phyloP scores from a whole-genome alignment of 371 early-diverging fungal species.

The Apophysomyces sp. region DNA sequence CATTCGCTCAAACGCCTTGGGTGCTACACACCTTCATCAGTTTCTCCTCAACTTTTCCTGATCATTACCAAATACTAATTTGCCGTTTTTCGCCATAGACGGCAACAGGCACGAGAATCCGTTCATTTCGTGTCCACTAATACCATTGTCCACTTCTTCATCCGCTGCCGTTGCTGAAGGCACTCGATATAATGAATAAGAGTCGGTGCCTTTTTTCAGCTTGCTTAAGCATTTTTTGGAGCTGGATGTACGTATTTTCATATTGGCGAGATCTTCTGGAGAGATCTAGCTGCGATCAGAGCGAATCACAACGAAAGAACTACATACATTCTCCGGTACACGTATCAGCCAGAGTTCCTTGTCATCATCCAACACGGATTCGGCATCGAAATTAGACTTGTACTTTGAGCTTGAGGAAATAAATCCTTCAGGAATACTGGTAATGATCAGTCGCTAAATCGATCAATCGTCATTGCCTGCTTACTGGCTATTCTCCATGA shows the following conservation, averaged over 20 bases:
- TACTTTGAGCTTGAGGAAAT: background rate
- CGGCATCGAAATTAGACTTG: background rate
- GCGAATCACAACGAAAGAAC: background rate
- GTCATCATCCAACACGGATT: constrained; percentile 26
- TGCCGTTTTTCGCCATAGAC: constrained; percentile 28
- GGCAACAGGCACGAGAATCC: constrained; percentile 42
- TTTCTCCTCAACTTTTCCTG: background rate
- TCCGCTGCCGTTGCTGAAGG: constrained; percentile 17
- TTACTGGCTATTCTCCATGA: background rate
- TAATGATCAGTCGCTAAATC: background rate
- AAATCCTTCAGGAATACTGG: background rate
- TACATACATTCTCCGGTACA: constrained; percentile 44
- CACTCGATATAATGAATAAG: constrained; percentile 35
- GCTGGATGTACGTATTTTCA: constrained; percentile 28
- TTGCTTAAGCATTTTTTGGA: constrained; percentile 25
- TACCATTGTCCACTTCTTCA: constrained; percentile 22
- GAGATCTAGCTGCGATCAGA: constrained; percentile 24
- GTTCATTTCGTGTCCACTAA: constrained; percentile 55
- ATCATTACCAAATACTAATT: constrained; percentile 34
- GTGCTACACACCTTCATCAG: constrained; percentile 15
- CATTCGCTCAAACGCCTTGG: constrained; percentile 32
- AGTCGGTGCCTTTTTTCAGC: constrained; percentile 20
- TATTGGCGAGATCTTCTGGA: constrained; percentile 22
- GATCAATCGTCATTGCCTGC: background rate
- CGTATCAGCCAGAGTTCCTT: constrained; percentile 52